These are phyloP conservation scores for Pistacia atlantica DNA, from an alignment of 345 rosid genomes.

Conservation along the genomic window DNA sequence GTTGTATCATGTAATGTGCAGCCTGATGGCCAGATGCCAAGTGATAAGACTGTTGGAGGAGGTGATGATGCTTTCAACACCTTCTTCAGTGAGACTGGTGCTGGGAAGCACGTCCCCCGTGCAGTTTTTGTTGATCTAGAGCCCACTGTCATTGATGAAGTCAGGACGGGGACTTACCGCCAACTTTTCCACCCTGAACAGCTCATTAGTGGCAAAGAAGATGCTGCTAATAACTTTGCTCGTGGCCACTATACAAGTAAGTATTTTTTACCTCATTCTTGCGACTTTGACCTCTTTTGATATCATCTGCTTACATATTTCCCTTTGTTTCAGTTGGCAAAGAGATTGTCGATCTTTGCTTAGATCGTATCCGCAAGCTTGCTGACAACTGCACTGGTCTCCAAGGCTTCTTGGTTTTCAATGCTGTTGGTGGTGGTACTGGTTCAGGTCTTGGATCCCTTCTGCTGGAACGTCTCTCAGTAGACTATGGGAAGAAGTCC, in stretches of 20 bases:
- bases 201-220: conserved; percentile 54
- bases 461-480: conserved; percentile 39
- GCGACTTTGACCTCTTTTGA: not conserved
- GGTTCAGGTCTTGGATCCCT: conserved; percentile 42
- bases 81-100: conserved; percentile 50
- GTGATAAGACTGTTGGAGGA: conserved; percentile 40
- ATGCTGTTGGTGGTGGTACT: conserved; percentile 44
- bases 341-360: conserved; percentile 44
- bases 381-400: conserved; percentile 45
- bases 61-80: conserved; percentile 54
- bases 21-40: conserved; percentile 46
- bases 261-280: not conserved
- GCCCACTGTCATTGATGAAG: conserved; percentile 57
- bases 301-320: not conserved
- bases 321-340: conserved; percentile 29
- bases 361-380: conserved; percentile 39
- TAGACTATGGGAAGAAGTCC: conserved; percentile 42
- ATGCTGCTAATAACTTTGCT: conserved; percentile 53
- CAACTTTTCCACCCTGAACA: conserved; percentile 70
- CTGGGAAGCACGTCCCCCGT: conserved; percentile 55
- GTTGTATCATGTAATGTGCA: conserved; percentile 11
- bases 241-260: conserved; percentile 50
- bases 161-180: conserved; percentile 61
- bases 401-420: conserved; percentile 41
- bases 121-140: conserved; percentile 50